A percentile compares a stretch with the other conserved stretches of the same genome.
phyloP scores from a whole-genome alignment of 2,329 filamentous ascomycete genomes.

The Alternaria sp. region DNA sequence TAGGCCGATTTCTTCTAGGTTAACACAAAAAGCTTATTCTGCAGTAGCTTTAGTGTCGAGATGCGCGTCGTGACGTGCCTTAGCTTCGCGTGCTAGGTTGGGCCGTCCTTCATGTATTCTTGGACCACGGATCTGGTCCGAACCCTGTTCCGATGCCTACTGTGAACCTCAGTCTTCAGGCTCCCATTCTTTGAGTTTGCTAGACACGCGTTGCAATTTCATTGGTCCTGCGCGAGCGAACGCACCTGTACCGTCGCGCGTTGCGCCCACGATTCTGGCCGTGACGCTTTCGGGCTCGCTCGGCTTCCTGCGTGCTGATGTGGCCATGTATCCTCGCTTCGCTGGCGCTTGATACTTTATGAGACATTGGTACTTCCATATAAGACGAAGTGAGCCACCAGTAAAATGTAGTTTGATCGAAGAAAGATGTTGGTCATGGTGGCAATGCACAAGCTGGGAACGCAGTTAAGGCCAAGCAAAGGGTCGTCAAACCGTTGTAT shows the following conservation, averaged over 20 bases:
- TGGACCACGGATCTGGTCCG: background rate
- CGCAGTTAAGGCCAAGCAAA: too few relatives aligned
- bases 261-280: too few relatives aligned
- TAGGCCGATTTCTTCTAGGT: background rate
- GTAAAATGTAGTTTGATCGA: too few relatives aligned
- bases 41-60: background rate
- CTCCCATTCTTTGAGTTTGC: background rate
- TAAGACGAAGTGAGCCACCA: too few relatives aligned
- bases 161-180: background rate
- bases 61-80: background rate
- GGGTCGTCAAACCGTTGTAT: background rate
- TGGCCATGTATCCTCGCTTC: background rate
- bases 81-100: background rate
- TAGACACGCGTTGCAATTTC: background rate
- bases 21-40: background rate
- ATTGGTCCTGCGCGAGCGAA: background rate
- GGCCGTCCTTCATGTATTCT: background rate
- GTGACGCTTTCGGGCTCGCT: too few relatives aligned
- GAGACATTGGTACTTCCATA: background rate
- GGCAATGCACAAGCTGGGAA: too few relatives aligned
- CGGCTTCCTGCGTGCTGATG: too few relatives aligned
- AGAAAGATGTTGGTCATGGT: too few relatives aligned
- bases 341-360: background rate
- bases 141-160: background rate
- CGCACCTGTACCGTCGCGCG: too few relatives aligned